These are phyloP conservation scores for Ulvella scutata DNA, from an alignment of 139 green algal genomes.

Conservation along the genomic window DNA sequence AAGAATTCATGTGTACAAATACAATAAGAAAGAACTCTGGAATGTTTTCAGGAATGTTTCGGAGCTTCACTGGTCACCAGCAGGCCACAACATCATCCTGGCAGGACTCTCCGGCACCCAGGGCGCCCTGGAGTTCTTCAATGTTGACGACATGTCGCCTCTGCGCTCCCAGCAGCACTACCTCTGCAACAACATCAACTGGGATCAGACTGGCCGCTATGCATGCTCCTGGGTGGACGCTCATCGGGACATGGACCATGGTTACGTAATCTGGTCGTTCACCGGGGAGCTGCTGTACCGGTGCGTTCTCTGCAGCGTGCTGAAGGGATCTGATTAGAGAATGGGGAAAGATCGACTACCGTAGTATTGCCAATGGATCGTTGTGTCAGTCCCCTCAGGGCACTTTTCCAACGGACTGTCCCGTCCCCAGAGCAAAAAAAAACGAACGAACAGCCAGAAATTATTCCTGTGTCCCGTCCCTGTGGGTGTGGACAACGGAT, in stretches of 20 bases:
- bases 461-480: no score
- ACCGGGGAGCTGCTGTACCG: conserved; percentile 73
- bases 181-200: conserved; percentile 86
- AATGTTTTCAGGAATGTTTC: background rate
- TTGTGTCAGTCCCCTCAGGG: no score
- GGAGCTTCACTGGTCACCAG: conserved; percentile 61
- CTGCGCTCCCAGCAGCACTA: conserved; percentile 88
- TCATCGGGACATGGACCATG: conserved; percentile 95
- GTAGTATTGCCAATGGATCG: no score
- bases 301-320: conserved; percentile 15
- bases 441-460: no score
- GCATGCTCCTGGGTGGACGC: conserved; percentile 73
- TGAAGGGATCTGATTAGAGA: no score
- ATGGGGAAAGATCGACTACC: no score
- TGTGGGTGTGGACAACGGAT: no score
- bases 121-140: conserved; percentile 95
- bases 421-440: no score
- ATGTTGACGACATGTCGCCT: conserved; percentile 77
- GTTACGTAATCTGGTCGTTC: conserved; percentile 90
- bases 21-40: no score
- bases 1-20: no score
- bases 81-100: conserved; percentile 80
- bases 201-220: conserved; percentile 62
- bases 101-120: conserved; percentile 83
- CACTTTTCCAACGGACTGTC: no score